Evolutionary conservation across 2,329 filamentous ascomycete genomes (phyloP), one percentile per base, ranked within the genome.

Genomic region (Dothistroma septosporum): DNA sequence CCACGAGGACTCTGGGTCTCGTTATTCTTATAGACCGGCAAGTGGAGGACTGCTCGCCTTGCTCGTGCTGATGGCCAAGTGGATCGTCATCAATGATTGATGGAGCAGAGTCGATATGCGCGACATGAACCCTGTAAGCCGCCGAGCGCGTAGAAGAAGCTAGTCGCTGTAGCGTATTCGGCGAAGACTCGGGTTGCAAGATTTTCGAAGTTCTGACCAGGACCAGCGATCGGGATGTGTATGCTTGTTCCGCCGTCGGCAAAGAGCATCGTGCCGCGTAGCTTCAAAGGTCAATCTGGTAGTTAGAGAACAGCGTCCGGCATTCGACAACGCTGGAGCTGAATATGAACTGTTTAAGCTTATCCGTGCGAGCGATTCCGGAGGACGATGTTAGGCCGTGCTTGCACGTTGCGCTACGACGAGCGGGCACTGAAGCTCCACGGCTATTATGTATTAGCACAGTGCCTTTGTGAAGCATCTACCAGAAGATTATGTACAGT

Each of bases 401-500:
- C 12, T 19, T 56, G 47, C 21, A 56, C 54, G 48, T 56, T 56
- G 33, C 28, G 14, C 44, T 24, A 32, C 19, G 44, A 56, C 28
- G 50, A 53, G 24, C 9, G 16, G 50, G 50, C 50, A 53, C 16
- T 19, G 19, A 35, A 53, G 31, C 31, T 53, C 16, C 22, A 35
- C 31, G 33, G 50, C 22, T 14, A 53, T 49, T 16, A 44, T 44
- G 37, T 58, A 58, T 56, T 37, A 46, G 60, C 60, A 59, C 52
- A 61, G 33, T 55, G 52, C 54, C 48, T 58, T 54, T 48, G 37
- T 63, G 57, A 54, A 52, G 55, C 37, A 58, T 63, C 61, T 60
- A 60, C 61, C 61, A 57, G 59, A 60, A 60, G 60, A 48, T 61
- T 63, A 65, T 66, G 49, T 66, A 66, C 64, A 66, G 55, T 60